Evolutionary conservation across 768 basidiomycete species (phyloP), one percentile per base, ranked within the genome.

Genomic region (Phlebiopsis gigantea): DNA sequence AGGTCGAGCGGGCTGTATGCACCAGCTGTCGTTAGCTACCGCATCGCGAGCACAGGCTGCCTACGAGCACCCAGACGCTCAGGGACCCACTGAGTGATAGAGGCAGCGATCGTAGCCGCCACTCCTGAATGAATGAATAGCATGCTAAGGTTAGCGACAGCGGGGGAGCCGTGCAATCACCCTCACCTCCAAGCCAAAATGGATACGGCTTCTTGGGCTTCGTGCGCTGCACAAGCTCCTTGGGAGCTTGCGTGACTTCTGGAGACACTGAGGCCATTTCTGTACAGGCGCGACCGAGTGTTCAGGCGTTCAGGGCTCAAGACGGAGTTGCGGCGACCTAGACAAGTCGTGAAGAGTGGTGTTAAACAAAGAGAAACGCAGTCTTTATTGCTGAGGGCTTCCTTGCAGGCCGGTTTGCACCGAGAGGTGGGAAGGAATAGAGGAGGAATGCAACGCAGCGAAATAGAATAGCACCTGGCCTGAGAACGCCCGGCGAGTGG

Each of bases 51-150:
- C 17, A 15, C 21, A 28, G 41, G 49, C 28, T 29, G 29, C 2
- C 21, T 9, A n/a, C 21, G 53, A 53, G 57, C 48, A 49, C 45
- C 17, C 21, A 48, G 56, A 39, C 26, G n/a, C 53, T 34, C 46
- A 46, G 22, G 44, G 60, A 70, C 83, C 62, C 67, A 89, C 87
- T 93, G 90, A 1, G 90, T 93, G 57, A 92, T 84, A 31, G 86
- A 88, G n/a, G 90, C 90, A 12, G 90, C 90, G 57, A 92, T 90
- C 42, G 88, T 90, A 9, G 90, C 90, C 43, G 90, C 90, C 30
- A 92, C 70, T 67, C 83, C 82, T 84, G 57, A 21, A 45, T n/a
- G 15, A 43, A 22, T 24, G 31, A 29, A 39, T 39, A 9, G 34
- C 17, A 17, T 39, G 41, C 21, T 17, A 45, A 41, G 50, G 30